These are phyloP conservation scores for Pluteus cervinus DNA, from an alignment of 768 basidiomycete species.

Conservation along the genomic window DNA sequence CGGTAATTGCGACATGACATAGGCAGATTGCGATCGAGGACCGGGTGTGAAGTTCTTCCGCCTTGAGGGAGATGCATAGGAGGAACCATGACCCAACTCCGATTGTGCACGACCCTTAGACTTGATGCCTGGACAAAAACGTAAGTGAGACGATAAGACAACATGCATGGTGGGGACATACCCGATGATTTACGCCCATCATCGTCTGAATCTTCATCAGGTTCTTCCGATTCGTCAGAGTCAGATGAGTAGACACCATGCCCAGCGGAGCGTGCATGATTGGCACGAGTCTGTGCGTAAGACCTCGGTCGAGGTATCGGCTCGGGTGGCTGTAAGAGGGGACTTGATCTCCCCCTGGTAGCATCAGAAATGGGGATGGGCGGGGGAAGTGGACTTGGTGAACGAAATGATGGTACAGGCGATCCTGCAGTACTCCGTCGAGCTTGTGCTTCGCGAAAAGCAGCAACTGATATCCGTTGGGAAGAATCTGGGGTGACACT, in stretches of 20 bases:
- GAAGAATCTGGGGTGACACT: conserved; percentile 60
- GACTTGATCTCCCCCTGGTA: conserved; percentile 15
- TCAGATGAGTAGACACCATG: conserved; percentile 20
- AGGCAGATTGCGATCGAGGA: no score
- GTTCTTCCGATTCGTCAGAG: conserved; percentile 18
- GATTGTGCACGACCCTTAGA: conserved; percentile 6
- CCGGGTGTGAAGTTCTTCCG: conserved; percentile 12
- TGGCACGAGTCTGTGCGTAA: no score
- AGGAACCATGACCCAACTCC: conserved; percentile 33
- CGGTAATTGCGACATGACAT: no score
- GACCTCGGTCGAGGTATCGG: conserved; percentile 8
- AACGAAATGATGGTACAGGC: conserved; percentile 46
- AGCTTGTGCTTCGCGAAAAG: conserved; percentile 75
- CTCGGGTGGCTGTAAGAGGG: conserved; percentile 17
- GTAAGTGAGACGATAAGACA: no score
- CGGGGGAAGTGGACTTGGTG: conserved; percentile 27
- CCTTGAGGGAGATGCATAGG: conserved; percentile 12
- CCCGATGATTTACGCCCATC: conserved; percentile 12
- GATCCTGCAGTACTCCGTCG: conserved; percentile 57
- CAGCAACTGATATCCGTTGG: conserved; percentile 75
- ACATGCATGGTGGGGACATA: no score
- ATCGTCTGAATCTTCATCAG: conserved; percentile 17
- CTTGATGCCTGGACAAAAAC: no score
- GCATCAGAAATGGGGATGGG: conserved; percentile 13
- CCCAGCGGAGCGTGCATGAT: conserved; percentile 17